Evolutionary conservation across 2,329 filamentous ascomycete species (phyloP).

Genomic region (Sporothrix sp.): DNA sequence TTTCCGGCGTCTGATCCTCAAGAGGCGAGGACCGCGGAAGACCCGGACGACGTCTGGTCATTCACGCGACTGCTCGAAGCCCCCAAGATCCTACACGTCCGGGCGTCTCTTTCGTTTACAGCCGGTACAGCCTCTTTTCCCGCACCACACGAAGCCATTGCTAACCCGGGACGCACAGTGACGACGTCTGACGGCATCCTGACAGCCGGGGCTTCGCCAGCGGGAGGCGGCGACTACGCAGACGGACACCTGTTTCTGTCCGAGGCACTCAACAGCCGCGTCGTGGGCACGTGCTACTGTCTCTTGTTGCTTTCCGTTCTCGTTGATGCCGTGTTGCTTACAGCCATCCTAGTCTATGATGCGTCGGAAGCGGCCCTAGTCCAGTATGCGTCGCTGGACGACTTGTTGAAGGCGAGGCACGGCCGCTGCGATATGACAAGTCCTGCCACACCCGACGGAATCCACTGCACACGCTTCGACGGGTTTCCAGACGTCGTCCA

Average conservation of each 20-base stretch:
- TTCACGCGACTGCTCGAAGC: conserved; percentile 36
- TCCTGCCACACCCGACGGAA: conserved; percentile 23
- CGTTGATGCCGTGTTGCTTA: neutral
- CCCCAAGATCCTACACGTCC: conserved; percentile 27
- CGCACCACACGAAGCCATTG: no score
- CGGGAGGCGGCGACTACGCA: no score
- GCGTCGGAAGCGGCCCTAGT: neutral
- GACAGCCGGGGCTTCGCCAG: neutral
- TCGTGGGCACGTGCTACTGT: conserved; percentile 24
- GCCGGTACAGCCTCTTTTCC: conserved; percentile 30
- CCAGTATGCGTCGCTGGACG: neutral
- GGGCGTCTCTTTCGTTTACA: conserved; percentile 35
- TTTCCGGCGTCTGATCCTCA: conserved; percentile 23
- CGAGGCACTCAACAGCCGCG: conserved; percentile 23
- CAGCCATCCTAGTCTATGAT: neutral
- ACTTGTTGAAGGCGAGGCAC: neutral
- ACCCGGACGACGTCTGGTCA: conserved; percentile 35
- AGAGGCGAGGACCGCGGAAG: conserved; percentile 11
- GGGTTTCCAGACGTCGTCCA: conserved; percentile 27
- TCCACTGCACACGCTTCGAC: conserved; percentile 19
- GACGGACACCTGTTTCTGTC: conserved; percentile 11
- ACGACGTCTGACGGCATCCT: neutral
- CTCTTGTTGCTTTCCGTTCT: neutral
- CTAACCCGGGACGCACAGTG: neutral
- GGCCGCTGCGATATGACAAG: conserved; percentile 15